Evolutionary conservation across 2,329 filamentous ascomycete genomes (phyloP).

Genomic region (Aspergillus fumigatus): DNA sequence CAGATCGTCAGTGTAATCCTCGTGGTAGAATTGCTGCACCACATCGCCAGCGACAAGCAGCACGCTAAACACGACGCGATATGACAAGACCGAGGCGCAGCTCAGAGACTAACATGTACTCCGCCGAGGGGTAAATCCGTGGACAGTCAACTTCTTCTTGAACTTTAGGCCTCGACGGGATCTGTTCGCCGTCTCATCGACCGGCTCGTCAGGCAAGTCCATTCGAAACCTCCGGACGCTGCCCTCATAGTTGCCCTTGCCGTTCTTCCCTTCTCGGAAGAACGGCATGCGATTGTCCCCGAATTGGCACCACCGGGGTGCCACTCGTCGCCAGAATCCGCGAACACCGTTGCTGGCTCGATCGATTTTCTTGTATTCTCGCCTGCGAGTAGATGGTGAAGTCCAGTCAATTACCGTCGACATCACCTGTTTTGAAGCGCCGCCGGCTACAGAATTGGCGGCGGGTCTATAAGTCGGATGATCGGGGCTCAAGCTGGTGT

Average conservation of each 20-base stretch:
- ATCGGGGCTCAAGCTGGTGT: background rate
- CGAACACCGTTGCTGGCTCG: conserved; percentile 39
- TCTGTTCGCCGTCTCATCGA: background rate
- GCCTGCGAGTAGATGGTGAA: conserved; percentile 38
- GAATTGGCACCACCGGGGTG: conserved; percentile 38
- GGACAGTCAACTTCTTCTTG: conserved; percentile 11
- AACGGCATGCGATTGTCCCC: conserved; percentile 34
- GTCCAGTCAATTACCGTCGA: conserved; percentile 46
- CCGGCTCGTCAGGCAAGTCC: conserved; percentile 35
- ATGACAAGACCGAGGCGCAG: background rate
- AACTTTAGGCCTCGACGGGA: conserved; percentile 7
- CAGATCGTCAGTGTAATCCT: background rate
- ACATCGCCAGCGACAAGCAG: background rate
- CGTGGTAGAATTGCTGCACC: background rate
- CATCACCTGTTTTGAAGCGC: conserved; percentile 20
- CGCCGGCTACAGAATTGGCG: background rate
- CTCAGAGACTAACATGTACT: background rate
- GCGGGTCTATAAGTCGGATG: background rate
- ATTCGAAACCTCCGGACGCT: conserved; percentile 44
- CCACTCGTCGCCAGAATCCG: conserved; percentile 39
- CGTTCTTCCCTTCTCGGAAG: conserved; percentile 36
- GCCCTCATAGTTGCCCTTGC: conserved; percentile 38
- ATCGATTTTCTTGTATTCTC: conserved; percentile 53
- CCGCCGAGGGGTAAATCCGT: background rate
- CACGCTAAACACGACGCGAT: background rate